Evolutionary conservation across 192 early-diverging fungal species (phyloP).

Genomic region (Coemansia sp.): DNA sequence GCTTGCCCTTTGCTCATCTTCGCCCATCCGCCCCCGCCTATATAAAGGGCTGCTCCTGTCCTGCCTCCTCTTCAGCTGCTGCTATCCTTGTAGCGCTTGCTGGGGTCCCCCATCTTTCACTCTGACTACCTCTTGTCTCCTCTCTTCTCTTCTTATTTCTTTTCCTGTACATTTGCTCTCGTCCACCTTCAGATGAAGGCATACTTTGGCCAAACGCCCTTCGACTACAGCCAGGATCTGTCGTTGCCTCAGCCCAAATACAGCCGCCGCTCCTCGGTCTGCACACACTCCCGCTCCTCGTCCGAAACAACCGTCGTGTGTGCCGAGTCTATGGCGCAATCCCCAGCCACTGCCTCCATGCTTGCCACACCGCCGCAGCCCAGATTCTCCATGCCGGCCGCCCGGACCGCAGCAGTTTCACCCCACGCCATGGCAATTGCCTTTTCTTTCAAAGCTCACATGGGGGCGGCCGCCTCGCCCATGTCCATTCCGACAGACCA

Average conservation of each 20-base stretch:
- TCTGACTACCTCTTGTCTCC: neutral
- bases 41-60: neutral
- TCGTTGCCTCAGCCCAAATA: neutral
- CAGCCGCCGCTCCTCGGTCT: neutral
- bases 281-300: conserved; percentile 31
- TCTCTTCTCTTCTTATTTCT: neutral
- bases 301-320: conserved; percentile 27
- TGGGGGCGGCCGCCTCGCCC: conserved; percentile 1
- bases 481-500: conserved; percentile 8
- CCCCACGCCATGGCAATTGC: neutral
- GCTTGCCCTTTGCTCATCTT: neutral
- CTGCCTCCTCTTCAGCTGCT: neutral
- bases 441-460: neutral
- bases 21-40: neutral
- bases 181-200: neutral
- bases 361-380: conserved; percentile 7
- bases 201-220: conserved; percentile 1
- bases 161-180: neutral
- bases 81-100: neutral
- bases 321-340: conserved; percentile 4
- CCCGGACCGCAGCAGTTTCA: conserved; percentile 3
- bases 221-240: conserved; percentile 1
- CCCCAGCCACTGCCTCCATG: neutral
- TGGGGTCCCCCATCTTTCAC: neutral
- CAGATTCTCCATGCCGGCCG: neutral